phyloP scores from a whole-genome alignment of 2,329 filamentous ascomycete species.

The Hypocrella siamensis region DNA sequence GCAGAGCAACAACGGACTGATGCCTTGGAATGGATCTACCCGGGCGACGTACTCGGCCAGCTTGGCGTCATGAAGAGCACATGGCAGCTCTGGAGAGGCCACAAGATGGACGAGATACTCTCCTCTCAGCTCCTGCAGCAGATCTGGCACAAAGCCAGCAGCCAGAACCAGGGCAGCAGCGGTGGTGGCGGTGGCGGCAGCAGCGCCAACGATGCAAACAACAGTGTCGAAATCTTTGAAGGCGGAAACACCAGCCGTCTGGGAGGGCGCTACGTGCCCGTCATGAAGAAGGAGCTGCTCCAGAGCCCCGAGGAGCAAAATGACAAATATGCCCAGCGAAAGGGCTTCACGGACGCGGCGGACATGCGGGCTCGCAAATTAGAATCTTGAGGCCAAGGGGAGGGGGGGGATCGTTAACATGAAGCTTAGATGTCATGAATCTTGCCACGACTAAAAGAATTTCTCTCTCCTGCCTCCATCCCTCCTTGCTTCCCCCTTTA shows the following conservation, averaged over 20 bases:
- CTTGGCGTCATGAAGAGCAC: slow-evolving; percentile 55
- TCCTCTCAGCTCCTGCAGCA: slow-evolving; percentile 58
- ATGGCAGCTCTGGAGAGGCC: slow-evolving; percentile 70
- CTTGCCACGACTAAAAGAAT: too few species aligned
- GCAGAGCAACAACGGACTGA: slow-evolving; percentile 25
- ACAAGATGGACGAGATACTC: slow-evolving; percentile 82
- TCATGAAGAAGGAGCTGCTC: slow-evolving; percentile 34
- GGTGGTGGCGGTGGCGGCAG: slow-evolving; percentile 7
- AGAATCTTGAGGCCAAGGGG: too few species aligned
- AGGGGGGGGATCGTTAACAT: too few species aligned
- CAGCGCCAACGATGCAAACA: slow-evolving; percentile 12
- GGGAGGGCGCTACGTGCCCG: slow-evolving; percentile 36
- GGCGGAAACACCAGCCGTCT: slow-evolving; percentile 36
- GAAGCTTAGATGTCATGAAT: too few species aligned
- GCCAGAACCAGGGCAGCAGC: slow-evolving; percentile 4
- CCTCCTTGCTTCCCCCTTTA: not conserved
- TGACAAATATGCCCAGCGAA: slow-evolving; percentile 44
- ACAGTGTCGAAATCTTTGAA: slow-evolving; percentile 28
- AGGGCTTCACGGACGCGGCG: slow-evolving; percentile 37
- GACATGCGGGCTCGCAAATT: slow-evolving; percentile 32
- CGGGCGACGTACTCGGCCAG: slow-evolving; percentile 55
- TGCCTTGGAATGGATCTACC: slow-evolving; percentile 61
- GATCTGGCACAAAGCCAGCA: slow-evolving; percentile 28
- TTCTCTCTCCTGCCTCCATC: too few species aligned
- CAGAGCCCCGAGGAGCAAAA: slow-evolving; percentile 39